A percentile compares a stretch with the other conserved stretches of the same genome.
phyloP scores from a whole-genome alignment of 768 basidiomycete species.

The Mycena metata region DNA sequence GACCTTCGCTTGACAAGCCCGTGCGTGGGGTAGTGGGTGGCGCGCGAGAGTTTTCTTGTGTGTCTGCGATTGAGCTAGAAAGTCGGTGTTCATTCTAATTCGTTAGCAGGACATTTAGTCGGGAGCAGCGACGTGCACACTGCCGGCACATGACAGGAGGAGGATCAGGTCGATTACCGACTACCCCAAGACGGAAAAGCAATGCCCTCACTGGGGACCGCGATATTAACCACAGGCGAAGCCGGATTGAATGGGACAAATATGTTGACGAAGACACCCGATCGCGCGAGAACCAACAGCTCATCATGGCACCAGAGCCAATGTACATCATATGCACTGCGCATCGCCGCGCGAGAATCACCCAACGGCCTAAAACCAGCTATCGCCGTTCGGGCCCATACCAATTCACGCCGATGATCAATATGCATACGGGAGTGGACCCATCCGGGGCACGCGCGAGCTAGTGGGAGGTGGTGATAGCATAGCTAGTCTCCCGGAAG shows the following conservation, averaged over 20 bases:
- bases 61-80: not conserved
- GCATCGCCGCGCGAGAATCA: constrained; percentile 1
- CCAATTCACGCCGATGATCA: not conserved
- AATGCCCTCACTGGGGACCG: no score
- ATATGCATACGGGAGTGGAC: not conserved
- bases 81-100: not conserved
- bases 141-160: no score
- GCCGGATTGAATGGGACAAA: not conserved
- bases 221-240: not conserved
- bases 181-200: no score
- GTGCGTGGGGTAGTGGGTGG: no score
- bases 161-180: no score
- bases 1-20: not conserved
- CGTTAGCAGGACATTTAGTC: no score
- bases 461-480: not conserved
- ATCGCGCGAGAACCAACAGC: constrained; percentile 3
- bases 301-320: constrained; percentile 16
- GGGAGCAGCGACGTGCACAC: no score
- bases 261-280: not conserved
- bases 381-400: not conserved
- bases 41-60: not conserved
- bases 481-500: constrained; percentile 10
- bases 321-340: constrained; percentile 19
- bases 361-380: not conserved
- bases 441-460: not conserved